Evolutionary conservation across 169 alveolate genomes (phyloP).

Genomic region (Cryptosporidium baileyi): DNA sequence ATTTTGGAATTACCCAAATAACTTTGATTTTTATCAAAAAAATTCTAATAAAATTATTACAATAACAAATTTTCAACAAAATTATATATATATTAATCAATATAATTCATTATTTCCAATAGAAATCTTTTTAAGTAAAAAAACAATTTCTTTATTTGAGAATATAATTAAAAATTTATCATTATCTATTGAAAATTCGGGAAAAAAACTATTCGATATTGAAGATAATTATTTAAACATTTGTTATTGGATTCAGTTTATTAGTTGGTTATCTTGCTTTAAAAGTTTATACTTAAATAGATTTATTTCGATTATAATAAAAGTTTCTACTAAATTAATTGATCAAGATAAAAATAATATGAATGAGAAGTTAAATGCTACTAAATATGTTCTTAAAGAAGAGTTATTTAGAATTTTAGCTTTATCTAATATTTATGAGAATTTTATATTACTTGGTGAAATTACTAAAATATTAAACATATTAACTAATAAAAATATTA

Average conservation of each 20-base stretch:
- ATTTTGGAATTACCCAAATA: conserved; percentile 45
- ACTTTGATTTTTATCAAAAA: neutral
- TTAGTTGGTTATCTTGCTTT: conserved; percentile 30
- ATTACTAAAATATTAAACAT: neutral
- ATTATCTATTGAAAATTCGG: conserved; percentile 1
- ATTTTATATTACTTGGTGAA: conserved; percentile 19
- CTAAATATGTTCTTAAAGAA: conserved; percentile 14
- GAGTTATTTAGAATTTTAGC: conserved; percentile 44
- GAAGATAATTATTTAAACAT: neutral
- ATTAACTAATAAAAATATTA: conserved; percentile 9
- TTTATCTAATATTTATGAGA: neutral
- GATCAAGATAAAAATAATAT: neutral
- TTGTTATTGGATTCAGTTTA: conserved; percentile 39
- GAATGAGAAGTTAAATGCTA: conserved; percentile 11
- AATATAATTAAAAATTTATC: neutral
- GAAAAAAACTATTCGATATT: neutral
- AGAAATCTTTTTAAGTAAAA: conserved; percentile 16
- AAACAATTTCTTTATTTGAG: conserved; percentile 6
- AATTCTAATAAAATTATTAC: neutral
- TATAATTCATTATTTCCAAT: conserved; percentile 33
- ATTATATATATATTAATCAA: conserved; percentile 26
- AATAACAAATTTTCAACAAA: neutral
- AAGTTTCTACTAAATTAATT: neutral
- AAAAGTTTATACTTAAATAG: neutral
- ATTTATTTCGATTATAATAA: conserved; percentile 3